Evolutionary conservation across 2,329 filamentous ascomycete genomes (phyloP), one percentile per base, ranked within the genome.

Genomic region (Penicillium sp.): DNA sequence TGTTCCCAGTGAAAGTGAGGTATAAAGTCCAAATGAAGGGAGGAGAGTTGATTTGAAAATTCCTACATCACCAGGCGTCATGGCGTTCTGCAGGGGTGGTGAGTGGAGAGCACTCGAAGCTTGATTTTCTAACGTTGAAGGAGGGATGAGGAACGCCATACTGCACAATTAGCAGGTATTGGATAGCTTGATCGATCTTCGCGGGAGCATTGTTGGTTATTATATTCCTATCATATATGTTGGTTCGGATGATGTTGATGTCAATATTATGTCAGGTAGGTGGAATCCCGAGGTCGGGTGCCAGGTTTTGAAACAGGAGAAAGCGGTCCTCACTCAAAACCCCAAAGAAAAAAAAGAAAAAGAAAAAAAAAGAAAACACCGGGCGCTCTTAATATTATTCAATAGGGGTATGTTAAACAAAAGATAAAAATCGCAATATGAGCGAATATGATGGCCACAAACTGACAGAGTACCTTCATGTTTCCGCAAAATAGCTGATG

Each of bases 11-110:
- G 81, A 77, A 11, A 85, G 74, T 4, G 79, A 76, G 0, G 80
- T 75, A 57, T 85, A 81, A 0, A 85, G 69, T 0, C 76, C 75
- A 36, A 85, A 71, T 0, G 81, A 84, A 0, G 83, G 83, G 3
- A 83, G 71, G 3, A 85, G 66, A 3, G 80, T 80, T 16, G 80
- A 76, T 58, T 77, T 77, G 21, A 84, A 61, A 45, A 85, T 79
- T 9, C 82, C 82, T 7, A 84, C 67, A 53, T 71, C 68, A n/a
- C 54, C 45, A 18, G 62, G 31, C 27, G 50, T 60, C 45, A 60
- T 53, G 22, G 41, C 50, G 31, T 44, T 39, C 43, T 31, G 39
- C 1, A 50, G 44, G 10, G 50, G 45, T 39, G 46, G 29, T 5
- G 45, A 32, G 16, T 53, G 47, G 3, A 47, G 50, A 14, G 31